phyloP scores from a whole-genome alignment of 2,329 filamentous ascomycete species.

The Claviceps spartinae region DNA sequence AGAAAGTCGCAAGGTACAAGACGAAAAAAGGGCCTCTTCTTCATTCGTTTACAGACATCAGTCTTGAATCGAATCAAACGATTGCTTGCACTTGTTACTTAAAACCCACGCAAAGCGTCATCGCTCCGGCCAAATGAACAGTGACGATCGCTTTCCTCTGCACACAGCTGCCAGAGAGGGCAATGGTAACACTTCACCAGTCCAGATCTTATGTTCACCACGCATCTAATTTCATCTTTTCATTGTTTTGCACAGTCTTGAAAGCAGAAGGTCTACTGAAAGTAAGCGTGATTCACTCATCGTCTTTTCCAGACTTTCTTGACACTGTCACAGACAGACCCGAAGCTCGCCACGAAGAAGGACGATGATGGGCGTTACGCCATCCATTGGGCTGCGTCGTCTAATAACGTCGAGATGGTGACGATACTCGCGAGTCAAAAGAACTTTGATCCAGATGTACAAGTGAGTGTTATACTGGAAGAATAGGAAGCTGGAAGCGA shows the following conservation, averaged over 20 bases:
- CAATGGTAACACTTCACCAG: conserved; percentile 40
- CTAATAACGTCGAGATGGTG: conserved; percentile 65
- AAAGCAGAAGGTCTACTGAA: conserved; percentile 9
- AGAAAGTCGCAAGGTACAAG: not conserved
- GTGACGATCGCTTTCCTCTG: conserved; percentile 58
- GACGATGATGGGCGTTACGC: conserved; percentile 84
- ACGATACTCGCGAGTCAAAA: conserved; percentile 55
- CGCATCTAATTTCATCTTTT: not conserved
- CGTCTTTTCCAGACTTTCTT: not conserved
- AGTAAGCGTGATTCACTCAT: conserved; percentile 1
- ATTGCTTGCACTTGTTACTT: too few species aligned
- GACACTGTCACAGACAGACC: conserved; percentile 47
- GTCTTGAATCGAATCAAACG: too few species aligned
- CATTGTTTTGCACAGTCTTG: conserved; percentile 3
- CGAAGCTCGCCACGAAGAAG: conserved; percentile 55
- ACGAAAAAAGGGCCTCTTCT: not conserved
- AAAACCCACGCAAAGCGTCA: too few species aligned
- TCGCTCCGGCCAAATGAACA: conserved; percentile 13
- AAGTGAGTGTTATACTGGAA: conserved; percentile 32
- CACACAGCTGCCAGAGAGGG: conserved; percentile 81
- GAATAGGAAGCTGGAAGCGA: not conserved
- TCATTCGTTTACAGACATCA: not conserved
- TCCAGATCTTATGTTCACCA: not conserved
- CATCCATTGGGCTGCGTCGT: conserved; percentile 87
- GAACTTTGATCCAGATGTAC: conserved; percentile 70